Evolutionary conservation across 441 rosid species (phyloP).

Genomic region (Biscutella laevigata): DNA sequence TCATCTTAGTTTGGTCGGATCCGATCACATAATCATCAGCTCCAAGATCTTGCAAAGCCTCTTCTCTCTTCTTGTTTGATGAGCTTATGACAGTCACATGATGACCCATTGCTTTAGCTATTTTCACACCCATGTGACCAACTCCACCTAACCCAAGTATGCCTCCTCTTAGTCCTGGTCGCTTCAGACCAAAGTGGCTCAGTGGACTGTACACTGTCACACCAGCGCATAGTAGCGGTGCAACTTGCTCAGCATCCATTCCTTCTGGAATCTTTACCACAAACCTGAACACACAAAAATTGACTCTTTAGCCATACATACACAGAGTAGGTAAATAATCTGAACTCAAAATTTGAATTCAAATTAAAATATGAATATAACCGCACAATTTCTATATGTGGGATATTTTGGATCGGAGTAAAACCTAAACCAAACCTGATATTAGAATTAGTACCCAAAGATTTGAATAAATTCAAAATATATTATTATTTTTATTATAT

Average conservation of each 20-base stretch:
- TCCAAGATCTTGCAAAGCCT: slow-evolving; percentile 55
- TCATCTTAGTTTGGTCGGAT: slow-evolving; percentile 43
- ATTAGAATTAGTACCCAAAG: no score
- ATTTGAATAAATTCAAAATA: no score
- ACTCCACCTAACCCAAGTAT: slow-evolving; percentile 67
- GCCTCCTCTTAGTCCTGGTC: slow-evolving; percentile 57
- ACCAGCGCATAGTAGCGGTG: slow-evolving; percentile 56
- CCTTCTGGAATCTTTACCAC: slow-evolving; percentile 81
- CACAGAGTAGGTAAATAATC: no score
- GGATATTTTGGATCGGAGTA: no score
- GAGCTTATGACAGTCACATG: slow-evolving; percentile 68
- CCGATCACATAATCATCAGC: slow-evolving; percentile 55
- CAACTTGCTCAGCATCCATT: slow-evolving; percentile 70
- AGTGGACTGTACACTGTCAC: slow-evolving; percentile 65
- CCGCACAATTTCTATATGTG: no score
- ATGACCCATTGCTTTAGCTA: slow-evolving; percentile 73
- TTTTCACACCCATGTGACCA: slow-evolving; percentile 69
- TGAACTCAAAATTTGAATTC: no score
- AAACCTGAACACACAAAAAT: slow-evolving; percentile 41
- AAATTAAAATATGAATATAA: no score
- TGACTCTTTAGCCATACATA: slow-evolving; percentile 2
- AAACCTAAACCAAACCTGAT: no score
- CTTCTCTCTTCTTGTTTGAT: slow-evolving; percentile 50
- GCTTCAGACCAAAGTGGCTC: slow-evolving; percentile 56
- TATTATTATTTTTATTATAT: no score